These are phyloP conservation scores for Alternaria hordeiaustralica DNA, from an alignment of 2,329 filamentous ascomycete genomes.

Conservation along the genomic window DNA sequence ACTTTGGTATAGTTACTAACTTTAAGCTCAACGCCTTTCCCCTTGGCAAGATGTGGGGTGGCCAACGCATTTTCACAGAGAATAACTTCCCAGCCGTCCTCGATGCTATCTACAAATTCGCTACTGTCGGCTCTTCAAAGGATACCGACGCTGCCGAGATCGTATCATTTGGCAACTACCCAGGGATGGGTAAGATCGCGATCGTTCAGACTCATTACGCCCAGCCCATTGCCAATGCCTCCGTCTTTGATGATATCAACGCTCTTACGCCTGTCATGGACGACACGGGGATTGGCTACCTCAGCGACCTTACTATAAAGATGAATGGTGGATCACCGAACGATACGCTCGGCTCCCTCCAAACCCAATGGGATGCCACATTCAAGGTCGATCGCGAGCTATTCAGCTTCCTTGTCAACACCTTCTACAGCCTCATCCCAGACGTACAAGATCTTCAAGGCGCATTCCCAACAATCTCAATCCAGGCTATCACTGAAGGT, in stretches of 20 bases:
- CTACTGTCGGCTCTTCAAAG: constrained; percentile 16
- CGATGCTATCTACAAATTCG: constrained; percentile 14
- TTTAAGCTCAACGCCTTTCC: constrained; percentile 26
- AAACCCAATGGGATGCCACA: constrained; percentile 38
- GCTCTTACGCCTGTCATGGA: constrained; percentile 30
- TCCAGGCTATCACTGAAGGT: constrained; percentile 34
- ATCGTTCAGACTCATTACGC: constrained; percentile 33
- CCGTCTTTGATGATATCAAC: constrained; percentile 32
- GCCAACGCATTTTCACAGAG: constrained; percentile 23
- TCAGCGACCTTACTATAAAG: constrained; percentile 28
- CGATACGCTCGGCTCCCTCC: constrained; percentile 18
- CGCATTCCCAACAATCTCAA: constrained; percentile 2
- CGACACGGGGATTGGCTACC: constrained; percentile 26
- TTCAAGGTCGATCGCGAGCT: constrained; percentile 35
- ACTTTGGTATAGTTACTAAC: constrained; percentile 44
- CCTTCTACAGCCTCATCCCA: constrained; percentile 21
- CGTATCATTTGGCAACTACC: constrained; percentile 13
- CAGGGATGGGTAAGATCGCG: constrained; percentile 27
- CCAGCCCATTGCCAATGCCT: constrained; percentile 24
- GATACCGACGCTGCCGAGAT: constrained; percentile 37
- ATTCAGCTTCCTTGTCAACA: constrained; percentile 25
- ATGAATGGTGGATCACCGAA: constrained; percentile 26
- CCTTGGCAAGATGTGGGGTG: constrained; percentile 14
- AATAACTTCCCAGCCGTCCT: constrained; percentile 13
- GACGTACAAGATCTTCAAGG: constrained; percentile 5